phyloP scores from a whole-genome alignment of 306 rosid species.

The Acacia melanoxylon region DNA sequence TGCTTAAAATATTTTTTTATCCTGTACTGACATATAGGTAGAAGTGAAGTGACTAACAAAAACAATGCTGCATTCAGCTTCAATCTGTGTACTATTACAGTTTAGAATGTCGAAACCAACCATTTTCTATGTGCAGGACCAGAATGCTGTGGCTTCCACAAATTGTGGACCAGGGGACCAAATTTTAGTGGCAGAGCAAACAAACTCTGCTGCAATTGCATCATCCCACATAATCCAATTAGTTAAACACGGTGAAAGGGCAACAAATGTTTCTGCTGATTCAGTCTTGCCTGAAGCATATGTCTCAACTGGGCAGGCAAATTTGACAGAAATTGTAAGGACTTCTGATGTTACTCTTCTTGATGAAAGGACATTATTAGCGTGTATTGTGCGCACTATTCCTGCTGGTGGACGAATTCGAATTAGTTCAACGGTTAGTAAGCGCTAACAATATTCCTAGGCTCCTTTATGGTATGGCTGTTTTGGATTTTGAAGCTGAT shows the following conservation, averaged over 20 bases:
- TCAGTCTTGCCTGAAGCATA: constrained; percentile 54
- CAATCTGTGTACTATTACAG: neutral
- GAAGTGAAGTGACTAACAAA: neutral
- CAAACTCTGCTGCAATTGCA: constrained; percentile 51
- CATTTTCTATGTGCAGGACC: constrained; percentile 46
- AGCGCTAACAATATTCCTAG: constrained; percentile 22
- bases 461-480: constrained; percentile 10
- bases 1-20: neutral
- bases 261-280: constrained; percentile 43
- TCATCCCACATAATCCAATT: constrained; percentile 51
- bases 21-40: neutral
- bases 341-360: constrained; percentile 57
- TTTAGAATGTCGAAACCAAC: constrained; percentile 14
- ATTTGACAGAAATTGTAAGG: constrained; percentile 40
- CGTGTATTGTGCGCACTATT: constrained; percentile 93
- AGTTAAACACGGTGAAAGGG: constrained; percentile 48
- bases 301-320: constrained; percentile 53
- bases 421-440: constrained; percentile 85
- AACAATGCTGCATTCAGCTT: neutral
- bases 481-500: neutral
- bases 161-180: constrained; percentile 54
- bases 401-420: constrained; percentile 91
- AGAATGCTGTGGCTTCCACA: constrained; percentile 38
- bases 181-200: constrained; percentile 47
- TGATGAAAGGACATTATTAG: constrained; percentile 87